Evolutionary conservation across 2,329 filamentous ascomycete species (phyloP).

Genomic region (Trichoderma cornu-damae): DNA sequence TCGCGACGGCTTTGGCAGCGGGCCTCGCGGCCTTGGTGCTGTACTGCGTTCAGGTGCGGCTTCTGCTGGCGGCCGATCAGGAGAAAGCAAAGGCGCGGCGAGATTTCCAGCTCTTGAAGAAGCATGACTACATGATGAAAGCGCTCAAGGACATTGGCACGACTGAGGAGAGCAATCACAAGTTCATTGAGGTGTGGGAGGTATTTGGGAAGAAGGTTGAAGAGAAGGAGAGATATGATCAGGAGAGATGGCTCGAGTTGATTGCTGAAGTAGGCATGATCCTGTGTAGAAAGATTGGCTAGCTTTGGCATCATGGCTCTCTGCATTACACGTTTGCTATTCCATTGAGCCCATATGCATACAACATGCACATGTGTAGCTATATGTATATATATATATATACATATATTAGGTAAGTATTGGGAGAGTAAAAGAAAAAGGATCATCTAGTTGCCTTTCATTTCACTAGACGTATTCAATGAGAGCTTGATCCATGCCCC

Average conservation of each 20-base stretch:
- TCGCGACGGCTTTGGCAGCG: slow-evolving; percentile 30
- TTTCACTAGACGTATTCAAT: neutral
- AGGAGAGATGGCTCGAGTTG: slow-evolving; percentile 20
- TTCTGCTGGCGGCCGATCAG: slow-evolving; percentile 17
- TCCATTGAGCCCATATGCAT: neutral
- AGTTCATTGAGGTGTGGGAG: slow-evolving; percentile 28
- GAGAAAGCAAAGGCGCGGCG: slow-evolving; percentile 21
- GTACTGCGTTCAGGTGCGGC: slow-evolving; percentile 25
- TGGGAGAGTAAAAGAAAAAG: too few relatives aligned
- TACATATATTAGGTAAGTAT: too few relatives aligned
- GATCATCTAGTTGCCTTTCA: neutral
- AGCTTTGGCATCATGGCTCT: neutral
- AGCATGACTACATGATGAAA: slow-evolving; percentile 22
- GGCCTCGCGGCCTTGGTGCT: slow-evolving; percentile 31
- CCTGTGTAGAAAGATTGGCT: slow-evolving; percentile 17
- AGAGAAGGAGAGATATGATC: slow-evolving; percentile 19
- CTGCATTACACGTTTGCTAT: neutral
- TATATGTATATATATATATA: too few relatives aligned
- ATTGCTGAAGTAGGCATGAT: slow-evolving; percentile 18
- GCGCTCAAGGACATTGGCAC: slow-evolving; percentile 23
- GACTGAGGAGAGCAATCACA: slow-evolving; percentile 23
- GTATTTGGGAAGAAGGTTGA: slow-evolving; percentile 23
- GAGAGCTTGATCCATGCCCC: neutral
- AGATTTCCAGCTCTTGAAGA: slow-evolving; percentile 18
- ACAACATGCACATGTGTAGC: neutral